Conservation (phyloP, 2,329 filamentous ascomycete genomes). For the Microthyrium microscopicum region DNA sequence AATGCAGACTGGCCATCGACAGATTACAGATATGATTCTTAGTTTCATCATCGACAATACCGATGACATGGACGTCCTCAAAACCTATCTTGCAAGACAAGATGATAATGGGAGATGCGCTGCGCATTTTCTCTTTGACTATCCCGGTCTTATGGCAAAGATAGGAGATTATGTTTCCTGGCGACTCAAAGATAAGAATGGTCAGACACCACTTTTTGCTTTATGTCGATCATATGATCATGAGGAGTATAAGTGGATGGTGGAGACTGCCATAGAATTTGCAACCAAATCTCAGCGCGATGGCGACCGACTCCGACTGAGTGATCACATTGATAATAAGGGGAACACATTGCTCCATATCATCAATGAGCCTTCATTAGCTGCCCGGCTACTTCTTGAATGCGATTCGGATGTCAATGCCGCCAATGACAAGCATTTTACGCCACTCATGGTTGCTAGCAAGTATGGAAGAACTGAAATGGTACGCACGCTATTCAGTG, state of each 20-base stretch:
- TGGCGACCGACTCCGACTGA: constrained; percentile 64
- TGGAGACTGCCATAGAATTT: constrained; percentile 59
- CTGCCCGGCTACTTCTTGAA: constrained; percentile 55
- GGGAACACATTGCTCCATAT: constrained; percentile 95
- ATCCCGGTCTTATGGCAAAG: constrained; percentile 59
- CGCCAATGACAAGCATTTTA: constrained; percentile 87
- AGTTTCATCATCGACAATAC: constrained; percentile 45
- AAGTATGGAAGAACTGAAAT: constrained; percentile 94
- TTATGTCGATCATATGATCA: constrained; percentile 93
- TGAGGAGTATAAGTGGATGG: constrained; percentile 71
- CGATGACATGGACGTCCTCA: constrained; percentile 38
- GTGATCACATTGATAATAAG: constrained; percentile 83
- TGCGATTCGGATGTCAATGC: constrained; percentile 96
- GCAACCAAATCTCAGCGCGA: constrained; percentile 64
- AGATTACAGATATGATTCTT: constrained; percentile 60
- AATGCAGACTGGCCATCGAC: constrained; percentile 63
- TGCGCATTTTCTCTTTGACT: constrained; percentile 92
- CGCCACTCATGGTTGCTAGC: constrained; percentile 91
- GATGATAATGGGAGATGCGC: constrained; percentile 77
- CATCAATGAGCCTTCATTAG: constrained; percentile 68
- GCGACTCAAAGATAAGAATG: constrained; percentile 85
- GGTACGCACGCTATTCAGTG: constrained; percentile 73
- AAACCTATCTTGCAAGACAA: constrained; percentile 54
- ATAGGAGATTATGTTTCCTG: constrained; percentile 72
- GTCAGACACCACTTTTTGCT: constrained; percentile 93